Evolutionary conservation across 306 rosid species (phyloP).

Genomic region (Inga laurina): DNA sequence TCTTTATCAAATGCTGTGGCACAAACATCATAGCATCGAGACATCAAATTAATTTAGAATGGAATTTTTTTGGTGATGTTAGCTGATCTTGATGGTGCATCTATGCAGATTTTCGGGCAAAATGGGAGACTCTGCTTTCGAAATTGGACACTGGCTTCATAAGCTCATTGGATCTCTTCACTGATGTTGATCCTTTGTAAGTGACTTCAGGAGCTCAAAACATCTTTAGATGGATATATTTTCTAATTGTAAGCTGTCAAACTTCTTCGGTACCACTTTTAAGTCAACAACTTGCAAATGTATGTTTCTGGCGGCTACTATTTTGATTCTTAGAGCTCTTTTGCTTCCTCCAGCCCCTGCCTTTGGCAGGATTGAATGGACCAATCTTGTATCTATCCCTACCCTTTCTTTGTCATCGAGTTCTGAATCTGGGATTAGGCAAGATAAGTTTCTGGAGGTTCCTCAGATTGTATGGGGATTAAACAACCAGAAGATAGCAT

Average conservation of each 20-base stretch:
- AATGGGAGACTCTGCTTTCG: constrained; percentile 9
- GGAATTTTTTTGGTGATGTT: not conserved
- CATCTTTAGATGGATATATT: constrained; percentile 55
- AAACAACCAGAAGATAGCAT: constrained; percentile 92
- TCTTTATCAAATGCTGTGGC: not conserved
- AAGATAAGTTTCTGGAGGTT: constrained; percentile 70
- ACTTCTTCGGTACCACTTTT: constrained; percentile 40
- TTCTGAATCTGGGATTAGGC: constrained; percentile 42
- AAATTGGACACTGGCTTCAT: constrained; percentile 14
- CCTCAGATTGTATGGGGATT: constrained; percentile 96
- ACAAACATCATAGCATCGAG: constrained; percentile 13
- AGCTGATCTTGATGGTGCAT: not conserved
- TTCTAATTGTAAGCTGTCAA: constrained; percentile 39
- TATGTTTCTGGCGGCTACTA: constrained; percentile 49
- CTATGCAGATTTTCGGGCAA: constrained; percentile 28
- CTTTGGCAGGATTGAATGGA: constrained; percentile 47
- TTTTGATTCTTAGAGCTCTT: constrained; percentile 60
- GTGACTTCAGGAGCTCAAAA: constrained; percentile 28
- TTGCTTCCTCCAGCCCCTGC: constrained; percentile 50
- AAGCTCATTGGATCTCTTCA: constrained; percentile 9
- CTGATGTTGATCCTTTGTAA: constrained; percentile 19
- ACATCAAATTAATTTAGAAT: not conserved
- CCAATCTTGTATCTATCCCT: constrained; percentile 38
- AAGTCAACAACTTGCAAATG: constrained; percentile 66
- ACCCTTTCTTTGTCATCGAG: constrained; percentile 32